Evolutionary conservation across 2,329 filamentous ascomycete genomes (phyloP).

Genomic region (Fusarium sp.): DNA sequence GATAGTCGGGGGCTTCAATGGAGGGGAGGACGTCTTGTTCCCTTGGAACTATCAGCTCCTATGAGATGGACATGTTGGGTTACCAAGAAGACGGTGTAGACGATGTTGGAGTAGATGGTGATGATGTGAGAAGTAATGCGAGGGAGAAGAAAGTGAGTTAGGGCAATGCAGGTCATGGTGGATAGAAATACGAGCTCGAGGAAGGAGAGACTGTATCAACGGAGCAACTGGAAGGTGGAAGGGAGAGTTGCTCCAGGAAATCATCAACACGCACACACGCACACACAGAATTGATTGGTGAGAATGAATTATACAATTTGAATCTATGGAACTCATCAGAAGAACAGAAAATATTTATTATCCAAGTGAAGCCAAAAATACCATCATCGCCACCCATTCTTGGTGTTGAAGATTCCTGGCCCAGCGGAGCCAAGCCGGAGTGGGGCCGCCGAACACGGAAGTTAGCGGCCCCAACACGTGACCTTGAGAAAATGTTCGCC

Average conservation of each 20-base stretch:
- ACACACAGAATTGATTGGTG: neutral
- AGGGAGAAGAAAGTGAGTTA: neutral
- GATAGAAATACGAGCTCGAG: neutral
- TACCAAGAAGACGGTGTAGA: neutral
- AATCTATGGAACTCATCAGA: neutral
- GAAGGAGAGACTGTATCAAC: neutral
- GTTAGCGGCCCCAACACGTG: slow-evolving; percentile 38
- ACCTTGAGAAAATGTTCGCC: slow-evolving; percentile 48
- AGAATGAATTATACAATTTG: neutral
- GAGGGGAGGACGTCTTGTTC: neutral
- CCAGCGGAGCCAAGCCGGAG: slow-evolving; percentile 22
- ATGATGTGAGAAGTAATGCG: neutral
- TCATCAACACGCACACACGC: neutral
- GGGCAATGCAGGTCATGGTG: neutral
- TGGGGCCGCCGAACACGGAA: slow-evolving; percentile 30
- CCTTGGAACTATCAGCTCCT: neutral
- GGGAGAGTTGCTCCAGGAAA: neutral
- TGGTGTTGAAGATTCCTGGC: slow-evolving; percentile 14
- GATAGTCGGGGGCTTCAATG: neutral
- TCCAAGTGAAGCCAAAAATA: slow-evolving; percentile 15
- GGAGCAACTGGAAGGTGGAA: neutral
- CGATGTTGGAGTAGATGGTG: neutral
- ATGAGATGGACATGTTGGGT: neutral
- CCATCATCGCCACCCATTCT: neutral
- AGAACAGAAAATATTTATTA: neutral